Conservation (phyloP, 108 stramenopile genomes). For the Hondaea fermentalgiana region DNA sequence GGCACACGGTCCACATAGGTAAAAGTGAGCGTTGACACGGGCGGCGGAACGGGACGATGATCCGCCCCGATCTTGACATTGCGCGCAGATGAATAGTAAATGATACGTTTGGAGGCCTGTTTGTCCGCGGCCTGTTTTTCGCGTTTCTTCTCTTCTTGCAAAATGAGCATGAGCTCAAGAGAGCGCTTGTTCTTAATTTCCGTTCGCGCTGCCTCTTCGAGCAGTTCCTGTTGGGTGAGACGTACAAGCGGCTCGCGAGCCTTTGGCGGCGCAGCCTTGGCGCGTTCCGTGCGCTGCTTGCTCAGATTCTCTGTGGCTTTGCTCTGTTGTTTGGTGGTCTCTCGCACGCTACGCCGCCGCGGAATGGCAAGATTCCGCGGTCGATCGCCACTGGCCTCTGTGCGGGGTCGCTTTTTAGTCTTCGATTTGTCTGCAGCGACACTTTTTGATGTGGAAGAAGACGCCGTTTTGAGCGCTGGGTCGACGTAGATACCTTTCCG, state of each 20-base stretch:
- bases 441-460: too few relatives aligned
- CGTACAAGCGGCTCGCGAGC: constrained; percentile 19
- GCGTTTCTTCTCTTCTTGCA: constrained; percentile 7
- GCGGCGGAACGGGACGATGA: neutral
- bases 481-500: constrained; percentile 7
- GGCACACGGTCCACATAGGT: constrained; percentile 8
- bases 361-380: constrained; percentile 20
- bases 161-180: constrained; percentile 4
- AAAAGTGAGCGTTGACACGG: neutral
- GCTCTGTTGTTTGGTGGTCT: neutral
- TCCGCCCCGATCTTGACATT: neutral
- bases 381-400: constrained; percentile 3
- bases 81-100: neutral
- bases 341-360: neutral
- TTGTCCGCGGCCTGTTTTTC: constrained; percentile 21
- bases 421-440: too few relatives aligned
- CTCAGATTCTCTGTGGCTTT: neutral
- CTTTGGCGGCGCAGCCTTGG: neutral
- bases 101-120: constrained; percentile 20
- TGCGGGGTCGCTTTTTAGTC: neutral
- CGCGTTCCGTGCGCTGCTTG: constrained; percentile 18
- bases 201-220: constrained; percentile 31
- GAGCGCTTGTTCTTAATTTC: neutral
- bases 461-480: neutral
- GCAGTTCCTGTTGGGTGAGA: constrained; percentile 39